Base-by-base conservation (phyloP, 495 filamentous ascomycete genomes). In the Hyaloscypha finlandica region DNA sequence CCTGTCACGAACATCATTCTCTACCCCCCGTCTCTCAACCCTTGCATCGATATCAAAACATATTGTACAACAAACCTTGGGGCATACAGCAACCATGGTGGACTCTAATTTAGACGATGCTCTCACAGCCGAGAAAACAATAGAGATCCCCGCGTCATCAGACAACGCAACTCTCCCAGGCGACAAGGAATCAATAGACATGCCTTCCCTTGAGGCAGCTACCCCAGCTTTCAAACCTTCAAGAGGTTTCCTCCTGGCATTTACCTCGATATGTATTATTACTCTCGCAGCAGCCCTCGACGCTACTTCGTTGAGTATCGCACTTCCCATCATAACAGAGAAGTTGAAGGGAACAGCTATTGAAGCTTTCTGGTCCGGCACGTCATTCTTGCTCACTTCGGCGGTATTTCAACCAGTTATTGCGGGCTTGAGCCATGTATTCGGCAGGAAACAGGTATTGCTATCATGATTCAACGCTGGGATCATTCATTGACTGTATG, bases 271-370 rank as follows among this genome's bases (percentile, higher is more conserved):
- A 52, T 78, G 81, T 25, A 79, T 89, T 8, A 80, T 92, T 30
- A 84, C 85, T 0, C 75, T 92, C 39, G 88, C 89, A 79, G 87
- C 85, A 6, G 89, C 91, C 30, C 77, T 93, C 22, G 90, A 93
- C 75, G 89, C 88, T 1, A 93, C 91, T 3, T 90, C 88, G 2
- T 79, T 93, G 19, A 88, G 86, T 8, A 89, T 93, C 25, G 90
- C 91, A 4, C 73, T 93, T 54, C 90, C 90, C 1, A 83, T 80
- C 16, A 85, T 88, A 60, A 78, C 84, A 22, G 64, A 75, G 9
- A 76, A 77, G 8, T 77, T 88, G 14, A 61, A 77, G 33, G 84
- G 85, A 29, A 81, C 80, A 0, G 84, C 85, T 16, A 80, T 92
- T 67, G 79, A 88, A 67, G 82, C 84, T 33, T 88, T 87, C 74